These are phyloP conservation scores for Aspergillus cejpii DNA, from an alignment of 2,329 filamentous ascomycete species.

Conservation along the genomic window DNA sequence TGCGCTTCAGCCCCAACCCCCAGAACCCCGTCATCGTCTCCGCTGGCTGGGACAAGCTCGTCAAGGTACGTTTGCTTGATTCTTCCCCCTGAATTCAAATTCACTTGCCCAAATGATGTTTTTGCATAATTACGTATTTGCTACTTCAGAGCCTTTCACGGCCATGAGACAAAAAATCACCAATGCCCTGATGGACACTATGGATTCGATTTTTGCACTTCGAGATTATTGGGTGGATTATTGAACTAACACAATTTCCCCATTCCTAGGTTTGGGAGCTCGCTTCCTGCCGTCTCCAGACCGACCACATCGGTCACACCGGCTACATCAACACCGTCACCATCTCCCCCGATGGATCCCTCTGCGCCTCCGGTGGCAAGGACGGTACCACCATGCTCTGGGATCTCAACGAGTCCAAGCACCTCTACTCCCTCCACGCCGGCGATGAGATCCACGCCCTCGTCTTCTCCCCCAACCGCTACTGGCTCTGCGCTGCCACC, in stretches of 20 bases:
- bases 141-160: constrained; percentile 96
- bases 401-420: constrained; percentile 99
- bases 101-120: constrained; percentile 67
- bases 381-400: constrained; percentile 99
- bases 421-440: constrained; percentile 99
- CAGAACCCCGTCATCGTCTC: constrained; percentile 99
- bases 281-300: constrained; percentile 98
- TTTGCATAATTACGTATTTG: constrained; percentile 96
- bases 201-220: constrained; percentile 8
- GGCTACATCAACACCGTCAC: constrained; percentile 99
- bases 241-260: constrained; percentile 18
- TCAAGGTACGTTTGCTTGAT: constrained; percentile 82
- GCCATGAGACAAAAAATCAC: constrained; percentile 98
- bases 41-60: constrained; percentile 98
- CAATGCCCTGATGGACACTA: constrained; percentile 46
- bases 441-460: constrained; percentile 99
- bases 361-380: constrained; percentile 98
- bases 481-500: constrained; percentile 99
- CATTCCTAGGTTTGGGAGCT: constrained; percentile 91
- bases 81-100: constrained; percentile 5
- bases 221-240: constrained; percentile 4
- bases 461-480: constrained; percentile 99
- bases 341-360: constrained; percentile 98
- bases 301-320: constrained; percentile 99
- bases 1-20: constrained; percentile 99